Base-by-base conservation (phyloP, 2,329 filamentous ascomycete species). In the Epicoccum nigrum region DNA sequence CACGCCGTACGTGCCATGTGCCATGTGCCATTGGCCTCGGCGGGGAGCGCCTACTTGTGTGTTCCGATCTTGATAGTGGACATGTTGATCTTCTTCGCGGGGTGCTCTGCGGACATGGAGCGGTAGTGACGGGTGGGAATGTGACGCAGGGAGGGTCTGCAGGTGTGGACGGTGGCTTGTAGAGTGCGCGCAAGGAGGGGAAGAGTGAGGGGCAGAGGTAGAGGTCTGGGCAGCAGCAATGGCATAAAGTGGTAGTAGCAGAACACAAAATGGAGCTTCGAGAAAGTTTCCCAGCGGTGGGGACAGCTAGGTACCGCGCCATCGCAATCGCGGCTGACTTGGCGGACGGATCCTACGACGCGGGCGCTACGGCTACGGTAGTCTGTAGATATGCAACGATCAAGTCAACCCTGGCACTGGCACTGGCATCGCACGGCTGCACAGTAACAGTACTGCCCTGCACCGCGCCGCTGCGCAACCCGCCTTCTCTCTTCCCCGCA, bases 11-110 rank as follows among this genome's bases (percentile, higher is more conserved):
- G 11, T 5, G 5, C 9, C 28, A 11, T 30, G 28, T 11, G 28
- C 11, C 23, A 27, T 27, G n/a, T 27, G 28, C 28, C 28, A 30
- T 30, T 30, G 28, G 28, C 28, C 9, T 13, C 3, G 46, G 15
- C 45, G 30, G 27, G 12, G 6, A 38, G 20, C 25, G 47, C 61
- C 45, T 74, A 82, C 81, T 88, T 97, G 83, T 99, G 94, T 23
- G 94, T 99, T 70, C 92, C 94, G 72, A 97, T 95, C 63, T 86
- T 77, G 74, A 74, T 56, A 78, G 55, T 60, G 56, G 84, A 81
- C 64, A 87, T 90, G 83, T 96, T 96, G 73, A 95, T 78, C 74
- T 90, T 88, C 78, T 97, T 97, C 57, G 86, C 83, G 63, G 71
- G 71, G 62, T 70, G 69, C 56, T 72, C 69, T 37, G 64, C 59